phyloP scores from a whole-genome alignment of 106 monocot species.

The Allium sativum region DNA sequence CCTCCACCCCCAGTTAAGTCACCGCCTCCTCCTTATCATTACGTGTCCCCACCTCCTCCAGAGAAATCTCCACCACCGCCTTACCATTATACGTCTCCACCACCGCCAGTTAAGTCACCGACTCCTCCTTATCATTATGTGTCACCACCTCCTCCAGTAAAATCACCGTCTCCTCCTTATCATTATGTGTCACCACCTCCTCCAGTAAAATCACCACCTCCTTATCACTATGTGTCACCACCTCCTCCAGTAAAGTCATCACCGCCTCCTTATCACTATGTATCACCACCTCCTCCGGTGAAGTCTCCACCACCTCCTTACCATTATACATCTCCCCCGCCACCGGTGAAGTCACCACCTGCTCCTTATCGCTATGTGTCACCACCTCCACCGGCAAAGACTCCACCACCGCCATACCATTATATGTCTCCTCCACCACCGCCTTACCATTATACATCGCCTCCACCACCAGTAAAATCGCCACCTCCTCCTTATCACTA shows the following conservation, averaged over 20 bases:
- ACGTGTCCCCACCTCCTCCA: constrained; percentile 25
- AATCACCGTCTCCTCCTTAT: constrained; percentile 18
- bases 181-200: constrained; percentile 6
- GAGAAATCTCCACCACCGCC: constrained; percentile 18
- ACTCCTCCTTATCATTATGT: constrained; percentile 25
- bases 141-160: constrained; percentile 20
- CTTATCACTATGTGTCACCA: constrained; percentile 2
- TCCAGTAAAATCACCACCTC: neutral
- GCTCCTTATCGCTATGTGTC: neutral
- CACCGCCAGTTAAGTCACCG: constrained; percentile 6
- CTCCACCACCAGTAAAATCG: constrained; percentile 8
- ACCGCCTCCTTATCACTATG: neutral
- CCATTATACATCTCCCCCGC: neutral
- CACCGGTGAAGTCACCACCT: neutral
- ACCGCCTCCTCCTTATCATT: constrained; percentile 17
- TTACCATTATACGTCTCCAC: constrained; percentile 18
- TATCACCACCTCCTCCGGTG: neutral
- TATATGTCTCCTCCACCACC: constrained; percentile 16
- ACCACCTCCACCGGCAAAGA: neutral
- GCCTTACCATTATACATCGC: constrained; percentile 10
- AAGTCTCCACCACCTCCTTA: neutral
- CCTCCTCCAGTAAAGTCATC: neutral
- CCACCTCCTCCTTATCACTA: neutral
- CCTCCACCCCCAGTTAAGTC: constrained; percentile 3
- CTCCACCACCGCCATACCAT: constrained; percentile 11